Evolutionary conservation across 1,139 yeast genomes (phyloP).

Genomic region (Debaryomyces robertsiae): DNA sequence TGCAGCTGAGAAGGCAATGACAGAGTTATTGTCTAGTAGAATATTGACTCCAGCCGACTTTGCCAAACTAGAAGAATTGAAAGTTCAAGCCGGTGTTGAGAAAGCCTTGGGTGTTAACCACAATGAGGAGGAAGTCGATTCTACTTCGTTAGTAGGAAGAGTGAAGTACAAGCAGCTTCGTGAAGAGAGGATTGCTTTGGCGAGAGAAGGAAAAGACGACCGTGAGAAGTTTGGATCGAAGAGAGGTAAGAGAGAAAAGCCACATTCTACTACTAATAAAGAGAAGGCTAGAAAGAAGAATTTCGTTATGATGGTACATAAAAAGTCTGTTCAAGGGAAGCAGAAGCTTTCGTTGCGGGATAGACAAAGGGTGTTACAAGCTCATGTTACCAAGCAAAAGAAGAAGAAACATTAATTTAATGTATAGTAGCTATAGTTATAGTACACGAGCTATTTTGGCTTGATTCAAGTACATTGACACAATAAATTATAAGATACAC

Average conservation of each 20-base stretch:
- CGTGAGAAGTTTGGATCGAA: conserved; percentile 88
- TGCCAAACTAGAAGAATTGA: conserved; percentile 87
- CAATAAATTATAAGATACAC: conserved; percentile 7
- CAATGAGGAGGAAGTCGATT: conserved; percentile 82
- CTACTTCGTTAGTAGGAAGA: conserved; percentile 76
- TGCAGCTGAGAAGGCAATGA: conserved; percentile 51
- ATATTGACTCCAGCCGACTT: conserved; percentile 97
- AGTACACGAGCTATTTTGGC: too few species aligned
- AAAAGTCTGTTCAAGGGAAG: conserved; percentile 91
- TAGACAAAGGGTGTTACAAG: conserved; percentile 80
- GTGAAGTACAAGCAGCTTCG: conserved; percentile 81
- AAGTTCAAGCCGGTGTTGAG: conserved; percentile 80
- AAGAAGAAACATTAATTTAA: conserved; percentile 65
- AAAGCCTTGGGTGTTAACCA: conserved; percentile 64
- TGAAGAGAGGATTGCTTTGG: conserved; percentile 87
- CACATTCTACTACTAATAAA: conserved; percentile 89
- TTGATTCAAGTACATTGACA: too few species aligned
- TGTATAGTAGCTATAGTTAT: conserved; percentile 3
- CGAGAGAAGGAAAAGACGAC: conserved; percentile 89
- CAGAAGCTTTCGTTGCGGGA: conserved; percentile 87
- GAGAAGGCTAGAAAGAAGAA: conserved; percentile 98
- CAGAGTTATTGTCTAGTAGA: conserved; percentile 67
- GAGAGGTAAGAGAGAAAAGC: conserved; percentile 76
- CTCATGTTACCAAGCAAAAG: conserved; percentile 88
- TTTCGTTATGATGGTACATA: conserved; percentile 97